Percentiles rank a stretch among this genome's conserved stretches.
Evolutionary conservation across 371 early-diverging fungal genomes (phyloP).

Genomic region (Mortierella polycephala): DNA sequence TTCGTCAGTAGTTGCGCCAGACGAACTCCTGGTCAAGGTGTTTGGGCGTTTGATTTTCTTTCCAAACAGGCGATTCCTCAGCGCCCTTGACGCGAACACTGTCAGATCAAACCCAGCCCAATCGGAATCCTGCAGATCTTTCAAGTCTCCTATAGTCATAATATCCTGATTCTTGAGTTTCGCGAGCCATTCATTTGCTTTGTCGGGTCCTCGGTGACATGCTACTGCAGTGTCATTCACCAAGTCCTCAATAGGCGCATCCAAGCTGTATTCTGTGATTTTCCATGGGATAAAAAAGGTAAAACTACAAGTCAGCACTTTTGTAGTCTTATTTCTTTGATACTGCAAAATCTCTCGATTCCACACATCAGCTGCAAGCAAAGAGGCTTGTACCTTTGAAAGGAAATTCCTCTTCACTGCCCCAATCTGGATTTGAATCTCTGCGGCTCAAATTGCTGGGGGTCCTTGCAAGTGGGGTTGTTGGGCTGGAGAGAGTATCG

Average conservation of each 20-base stretch:
- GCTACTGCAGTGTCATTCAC: conserved; percentile 76
- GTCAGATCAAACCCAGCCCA: conserved; percentile 83
- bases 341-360: too few species aligned
- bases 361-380: too few species aligned
- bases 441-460: conserved; percentile 25
- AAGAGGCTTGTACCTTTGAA: conserved; percentile 34
- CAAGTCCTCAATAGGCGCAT: conserved; percentile 73
- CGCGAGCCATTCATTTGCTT: conserved; percentile 80
- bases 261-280: conserved; percentile 65
- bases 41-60: conserved; percentile 60
- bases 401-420: conserved; percentile 53
- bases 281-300: neutral
- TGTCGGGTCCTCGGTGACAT: conserved; percentile 75
- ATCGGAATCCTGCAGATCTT: conserved; percentile 81
- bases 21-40: conserved; percentile 69
- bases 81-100: conserved; percentile 87
- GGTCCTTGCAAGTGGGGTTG: conserved; percentile 2
- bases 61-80: conserved; percentile 82
- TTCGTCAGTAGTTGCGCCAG: conserved; percentile 65
- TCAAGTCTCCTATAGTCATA: conserved; percentile 83
- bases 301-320: too few species aligned
- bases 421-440: conserved; percentile 47
- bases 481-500: conserved; percentile 29
- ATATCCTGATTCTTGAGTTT: conserved; percentile 80
- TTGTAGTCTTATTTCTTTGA: too few species aligned